Evolutionary conservation across 2,329 filamentous ascomycete species (phyloP).

Genomic region (Colletotrichum sp.): DNA sequence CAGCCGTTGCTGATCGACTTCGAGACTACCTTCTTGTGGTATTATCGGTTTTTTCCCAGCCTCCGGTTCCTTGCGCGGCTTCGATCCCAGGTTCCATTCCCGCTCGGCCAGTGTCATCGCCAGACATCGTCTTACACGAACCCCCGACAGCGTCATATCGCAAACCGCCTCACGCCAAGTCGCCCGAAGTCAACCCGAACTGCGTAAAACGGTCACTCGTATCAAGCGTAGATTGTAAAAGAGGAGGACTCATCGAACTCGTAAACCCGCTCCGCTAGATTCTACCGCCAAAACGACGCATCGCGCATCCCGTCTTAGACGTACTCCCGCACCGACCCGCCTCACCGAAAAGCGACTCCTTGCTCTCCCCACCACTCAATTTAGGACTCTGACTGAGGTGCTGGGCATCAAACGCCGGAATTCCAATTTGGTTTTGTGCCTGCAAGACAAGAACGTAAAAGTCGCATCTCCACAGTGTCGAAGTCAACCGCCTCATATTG

Average conservation of each 20-base stretch:
- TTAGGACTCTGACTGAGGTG: background rate
- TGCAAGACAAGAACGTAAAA: background rate
- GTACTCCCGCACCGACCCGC: background rate
- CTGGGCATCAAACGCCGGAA: background rate
- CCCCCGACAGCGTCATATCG: background rate
- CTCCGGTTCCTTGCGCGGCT: background rate
- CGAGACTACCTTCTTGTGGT: background rate
- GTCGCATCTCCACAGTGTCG: background rate
- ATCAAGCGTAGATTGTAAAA: background rate
- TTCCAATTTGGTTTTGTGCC: background rate
- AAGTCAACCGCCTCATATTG: background rate
- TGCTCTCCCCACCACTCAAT: background rate
- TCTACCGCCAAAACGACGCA: background rate
- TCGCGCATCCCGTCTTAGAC: background rate
- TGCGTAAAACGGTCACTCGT: background rate
- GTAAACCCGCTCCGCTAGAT: background rate
- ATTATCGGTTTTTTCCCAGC: background rate
- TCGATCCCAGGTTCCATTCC: background rate
- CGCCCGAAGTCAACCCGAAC: background rate
- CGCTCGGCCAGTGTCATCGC: background rate
- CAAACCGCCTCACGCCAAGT: background rate
- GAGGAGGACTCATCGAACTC: background rate
- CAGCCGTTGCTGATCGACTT: background rate
- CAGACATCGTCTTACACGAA: conserved; percentile 14
- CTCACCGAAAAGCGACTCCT: background rate